Evolutionary conservation across 176 grass and related monocot genomes (phyloP), one percentile per base, ranked within the genome.

Genomic region (Musa schizocarpa): DNA sequence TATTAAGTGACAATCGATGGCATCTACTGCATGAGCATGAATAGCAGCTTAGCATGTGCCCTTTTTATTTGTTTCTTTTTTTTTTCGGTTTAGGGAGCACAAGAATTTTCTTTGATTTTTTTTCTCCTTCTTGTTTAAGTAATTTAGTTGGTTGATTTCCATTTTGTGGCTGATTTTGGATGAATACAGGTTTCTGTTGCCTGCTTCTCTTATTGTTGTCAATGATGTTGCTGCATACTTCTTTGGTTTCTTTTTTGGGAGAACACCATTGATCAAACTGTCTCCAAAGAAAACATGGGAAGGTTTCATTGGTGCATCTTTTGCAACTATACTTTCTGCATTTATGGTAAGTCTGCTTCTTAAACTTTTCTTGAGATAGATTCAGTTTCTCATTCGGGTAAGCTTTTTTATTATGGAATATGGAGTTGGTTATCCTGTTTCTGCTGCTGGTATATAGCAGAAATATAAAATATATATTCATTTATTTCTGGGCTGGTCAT

Each of bases 261-360:
- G 77, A 78, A 99, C 90, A 72, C 96, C 96, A 71, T 82, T 99
- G 83, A 99, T 99, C 80, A 99, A 99, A 83, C 82, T 99, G 52
- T 99, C 96, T 23, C 96, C 96, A 68, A 99, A 99, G 85, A 99
- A 99, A 85, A 99, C 96, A 59, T 99, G 96, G 96, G 96, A 99
- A 74, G 96, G 96, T 84, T 99, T 99, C 83, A 92, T 99, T 81
- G 96, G 96, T 70, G 96, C 96, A 48, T 99, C 91, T 24, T 86
- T 99, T 70, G 89, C 86, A 84, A 95, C 91, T 81, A 92, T 99
- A 61, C 74, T 99, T 65, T 99, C 88, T 79, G 96, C 96, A 29
- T 99, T 99, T 79, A 70, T 95, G 85, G 96, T 99, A 63, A 94
- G 80, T 56, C 48, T 27, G 21, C 1, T 25, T n/a, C 2, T 5